Conservation (phyloP, 331 rosid species). For the Ulmus americana region DNA sequence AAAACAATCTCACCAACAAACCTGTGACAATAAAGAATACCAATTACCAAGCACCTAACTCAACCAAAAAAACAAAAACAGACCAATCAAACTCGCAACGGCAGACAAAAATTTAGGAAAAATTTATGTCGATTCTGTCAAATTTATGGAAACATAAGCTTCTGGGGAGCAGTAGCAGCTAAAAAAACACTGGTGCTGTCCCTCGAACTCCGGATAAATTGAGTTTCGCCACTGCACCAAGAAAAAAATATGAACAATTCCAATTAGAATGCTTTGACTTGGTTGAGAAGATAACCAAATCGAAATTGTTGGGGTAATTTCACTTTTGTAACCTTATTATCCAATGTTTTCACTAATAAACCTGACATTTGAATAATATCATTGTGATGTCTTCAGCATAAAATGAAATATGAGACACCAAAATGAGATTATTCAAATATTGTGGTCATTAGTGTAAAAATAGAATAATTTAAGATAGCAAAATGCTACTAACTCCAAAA, state of each 20-base stretch:
- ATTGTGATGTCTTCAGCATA: too few species aligned
- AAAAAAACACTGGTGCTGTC: constrained; percentile 74
- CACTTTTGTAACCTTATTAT: too few species aligned
- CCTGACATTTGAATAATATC: too few species aligned
- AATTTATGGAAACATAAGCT: constrained; percentile 38
- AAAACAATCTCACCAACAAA: constrained; percentile 53
- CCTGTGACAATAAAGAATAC: constrained; percentile 38
- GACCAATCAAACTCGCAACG: constrained; percentile 34
- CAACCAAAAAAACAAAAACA: constrained; percentile 28
- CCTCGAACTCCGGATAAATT: constrained; percentile 46
- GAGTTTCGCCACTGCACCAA: constrained; percentile 45
- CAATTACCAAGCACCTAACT: constrained; percentile 45
- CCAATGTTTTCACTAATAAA: too few species aligned
- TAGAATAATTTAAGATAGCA: too few species aligned
- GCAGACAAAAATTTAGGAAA: constrained; percentile 7
- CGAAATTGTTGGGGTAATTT: background rate
- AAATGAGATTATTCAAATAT: too few species aligned
- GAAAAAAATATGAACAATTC: constrained; percentile 1
- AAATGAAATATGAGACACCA: too few species aligned
- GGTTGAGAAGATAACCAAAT: constrained; percentile 1
- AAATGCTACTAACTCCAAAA: too few species aligned
- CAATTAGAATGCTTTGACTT: constrained; percentile 25
- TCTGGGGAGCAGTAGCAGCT: constrained; percentile 81
- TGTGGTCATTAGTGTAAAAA: too few species aligned
- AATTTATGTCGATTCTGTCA: constrained; percentile 30